Conservation (phyloP, 169 alveolate species). For the Miamiensis avidus region DNA sequence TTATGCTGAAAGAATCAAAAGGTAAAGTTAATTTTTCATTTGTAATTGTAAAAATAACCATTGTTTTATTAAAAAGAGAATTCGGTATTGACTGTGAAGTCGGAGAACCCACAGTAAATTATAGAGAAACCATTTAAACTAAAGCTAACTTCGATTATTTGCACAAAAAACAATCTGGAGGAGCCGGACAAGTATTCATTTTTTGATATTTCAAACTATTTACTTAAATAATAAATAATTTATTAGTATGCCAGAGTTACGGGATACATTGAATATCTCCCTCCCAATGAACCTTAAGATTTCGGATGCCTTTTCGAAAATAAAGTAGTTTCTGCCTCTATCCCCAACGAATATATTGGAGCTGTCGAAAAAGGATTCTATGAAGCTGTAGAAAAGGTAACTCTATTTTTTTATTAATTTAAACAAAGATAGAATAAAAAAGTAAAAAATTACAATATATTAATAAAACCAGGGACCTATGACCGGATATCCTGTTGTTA, state of each 20-base stretch:
- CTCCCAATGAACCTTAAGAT: conserved; percentile 50
- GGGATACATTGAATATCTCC: conserved; percentile 65
- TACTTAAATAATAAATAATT: no score
- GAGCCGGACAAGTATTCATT: conserved; percentile 97
- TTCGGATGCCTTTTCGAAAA: conserved; percentile 62
- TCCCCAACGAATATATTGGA: conserved; percentile 93
- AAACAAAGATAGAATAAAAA: no score
- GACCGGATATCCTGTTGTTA: conserved; percentile 93
- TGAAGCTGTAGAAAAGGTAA: conserved; percentile 78
- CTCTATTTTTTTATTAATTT: neutral
- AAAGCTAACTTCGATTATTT: conserved; percentile 89
- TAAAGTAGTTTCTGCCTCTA: conserved; percentile 86
- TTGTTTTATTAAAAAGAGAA: conserved; percentile 70
- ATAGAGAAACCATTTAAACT: conserved; percentile 88
- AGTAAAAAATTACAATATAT: no score
- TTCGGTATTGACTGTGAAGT: conserved; percentile 80
- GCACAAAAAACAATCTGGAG: conserved; percentile 97
- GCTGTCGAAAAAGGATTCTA: conserved; percentile 95
- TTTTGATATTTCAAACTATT: no score
- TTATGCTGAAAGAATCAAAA: conserved; percentile 92
- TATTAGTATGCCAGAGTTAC: conserved; percentile 26
- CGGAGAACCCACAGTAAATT: conserved; percentile 95
- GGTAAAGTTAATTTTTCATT: no score
- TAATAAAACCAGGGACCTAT: conserved; percentile 79
- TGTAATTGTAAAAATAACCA: no score